Percentiles rank a stretch among this genome's conserved stretches.
phyloP scores from a whole-genome alignment of 495 filamentous ascomycete genomes.

The Clohesyomyces aquaticus region DNA sequence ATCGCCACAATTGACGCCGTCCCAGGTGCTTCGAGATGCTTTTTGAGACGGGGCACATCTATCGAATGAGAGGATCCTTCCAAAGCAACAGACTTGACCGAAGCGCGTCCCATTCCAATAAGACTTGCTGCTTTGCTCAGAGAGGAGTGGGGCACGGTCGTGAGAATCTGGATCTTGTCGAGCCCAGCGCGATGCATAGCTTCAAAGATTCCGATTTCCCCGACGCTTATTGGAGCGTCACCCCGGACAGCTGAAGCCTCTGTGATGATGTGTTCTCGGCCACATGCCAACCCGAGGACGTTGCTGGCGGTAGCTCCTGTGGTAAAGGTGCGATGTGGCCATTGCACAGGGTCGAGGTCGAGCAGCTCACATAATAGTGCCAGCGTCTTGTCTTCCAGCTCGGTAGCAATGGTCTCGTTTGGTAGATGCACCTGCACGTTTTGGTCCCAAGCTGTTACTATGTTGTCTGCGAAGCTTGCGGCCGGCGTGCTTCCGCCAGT shows the following conservation, averaged over 20 bases:
- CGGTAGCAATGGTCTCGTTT: conserved; percentile 70
- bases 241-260: conserved; percentile 41
- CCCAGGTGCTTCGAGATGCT: conserved; percentile 54
- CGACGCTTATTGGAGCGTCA: conserved; percentile 55
- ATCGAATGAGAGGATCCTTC: conserved; percentile 64
- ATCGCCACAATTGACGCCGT: conserved; percentile 74
- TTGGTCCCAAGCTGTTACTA: conserved; percentile 78
- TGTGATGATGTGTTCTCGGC: conserved; percentile 32
- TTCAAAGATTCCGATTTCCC: conserved; percentile 67
- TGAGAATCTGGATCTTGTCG: conserved; percentile 72
- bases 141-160: conserved; percentile 81
- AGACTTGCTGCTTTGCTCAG: conserved; percentile 80
- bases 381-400: conserved; percentile 73
- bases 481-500: conserved; percentile 80
- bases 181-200: conserved; percentile 67
- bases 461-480: conserved; percentile 80
- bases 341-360: conserved; percentile 55
- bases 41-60: conserved; percentile 64
- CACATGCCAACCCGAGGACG: conserved; percentile 62
- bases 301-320: conserved; percentile 90
- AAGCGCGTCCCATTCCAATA: conserved; percentile 74
- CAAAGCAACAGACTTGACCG: conserved; percentile 63
- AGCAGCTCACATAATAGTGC: conserved; percentile 71
- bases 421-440: conserved; percentile 87
- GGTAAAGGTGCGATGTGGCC: conserved; percentile 73